These are phyloP conservation scores for Helichrysum umbraculigerum DNA, from an alignment of 129 eudicot genomes.

Conservation along the genomic window DNA sequence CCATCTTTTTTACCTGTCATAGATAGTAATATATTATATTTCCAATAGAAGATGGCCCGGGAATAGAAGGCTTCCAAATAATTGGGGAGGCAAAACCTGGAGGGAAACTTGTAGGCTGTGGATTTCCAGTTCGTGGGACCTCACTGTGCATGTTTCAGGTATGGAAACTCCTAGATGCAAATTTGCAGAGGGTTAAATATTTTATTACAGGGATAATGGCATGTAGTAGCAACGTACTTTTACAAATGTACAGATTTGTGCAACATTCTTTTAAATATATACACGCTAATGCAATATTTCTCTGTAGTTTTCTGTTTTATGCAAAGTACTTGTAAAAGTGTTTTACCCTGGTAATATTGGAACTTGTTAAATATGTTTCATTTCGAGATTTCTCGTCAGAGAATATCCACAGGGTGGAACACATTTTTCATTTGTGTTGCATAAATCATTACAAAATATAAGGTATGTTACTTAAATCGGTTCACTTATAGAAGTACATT, in stretches of 20 bases:
- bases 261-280: not conserved
- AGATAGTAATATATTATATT: conserved; percentile 17
- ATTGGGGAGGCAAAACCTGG: conserved; percentile 93
- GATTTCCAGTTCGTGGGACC: conserved; percentile 89
- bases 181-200: not conserved
- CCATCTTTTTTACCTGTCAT: not conserved
- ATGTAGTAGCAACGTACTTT: not conserved
- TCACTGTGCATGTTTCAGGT: conserved; percentile 98
- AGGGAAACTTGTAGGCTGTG: conserved; percentile 75
- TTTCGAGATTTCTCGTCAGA: not conserved
- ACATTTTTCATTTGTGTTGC: not conserved
- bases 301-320: not conserved
- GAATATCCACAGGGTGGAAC: not conserved
- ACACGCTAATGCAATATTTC: not conserved
- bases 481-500: not conserved
- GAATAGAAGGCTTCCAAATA: conserved; percentile 85
- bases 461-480: not conserved
- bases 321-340: not conserved
- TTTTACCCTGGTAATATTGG: not conserved
- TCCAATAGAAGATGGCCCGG: conserved; percentile 68
- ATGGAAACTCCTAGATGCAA: conserved; percentile 16
- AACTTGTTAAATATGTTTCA: not conserved
- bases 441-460: not conserved
- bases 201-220: not conserved
- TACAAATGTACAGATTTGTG: not conserved